Evolutionary conservation across 2,329 filamentous ascomycete genomes (phyloP).

Genomic region (Didymella pinodella): DNA sequence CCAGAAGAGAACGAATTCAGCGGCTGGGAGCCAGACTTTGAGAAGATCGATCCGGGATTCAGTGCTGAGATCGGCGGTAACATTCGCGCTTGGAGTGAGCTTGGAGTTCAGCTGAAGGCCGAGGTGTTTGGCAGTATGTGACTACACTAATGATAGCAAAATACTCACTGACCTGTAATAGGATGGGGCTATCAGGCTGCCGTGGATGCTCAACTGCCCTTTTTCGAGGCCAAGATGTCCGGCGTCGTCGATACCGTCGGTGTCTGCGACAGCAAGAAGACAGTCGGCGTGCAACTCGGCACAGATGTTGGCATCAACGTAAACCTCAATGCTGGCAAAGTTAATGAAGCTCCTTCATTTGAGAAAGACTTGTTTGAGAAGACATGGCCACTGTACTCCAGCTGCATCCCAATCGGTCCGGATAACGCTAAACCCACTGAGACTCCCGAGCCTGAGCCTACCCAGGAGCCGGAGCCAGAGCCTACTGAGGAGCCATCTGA

Average conservation of each 20-base stretch:
- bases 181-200: constrained; percentile 35
- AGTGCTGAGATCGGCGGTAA: constrained; percentile 29
- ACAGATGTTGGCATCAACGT: constrained; percentile 34
- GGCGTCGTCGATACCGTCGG: constrained; percentile 23
- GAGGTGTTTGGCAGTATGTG: constrained; percentile 29
- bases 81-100: constrained; percentile 32
- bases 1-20: constrained; percentile 28
- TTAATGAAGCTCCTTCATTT: constrained; percentile 27
- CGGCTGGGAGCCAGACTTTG: constrained; percentile 31
- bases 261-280: constrained; percentile 31
- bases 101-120: constrained; percentile 32
- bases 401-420: constrained; percentile 29
- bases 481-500: constrained; percentile 13
- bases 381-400: constrained; percentile 30
- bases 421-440: constrained; percentile 26
- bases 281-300: constrained; percentile 25
- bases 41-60: constrained; percentile 30
- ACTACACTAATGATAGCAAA: neutral
- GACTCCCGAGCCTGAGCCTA: constrained; percentile 17
- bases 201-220: constrained; percentile 33
- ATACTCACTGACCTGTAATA: constrained; percentile 6
- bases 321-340: constrained; percentile 32
- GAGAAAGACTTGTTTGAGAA: constrained; percentile 33
- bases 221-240: constrained; percentile 28
- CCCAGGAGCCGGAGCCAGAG: constrained; percentile 16